Conservation (phyloP, 306 rosid species). For the Pterocarpus santalinus region DNA sequence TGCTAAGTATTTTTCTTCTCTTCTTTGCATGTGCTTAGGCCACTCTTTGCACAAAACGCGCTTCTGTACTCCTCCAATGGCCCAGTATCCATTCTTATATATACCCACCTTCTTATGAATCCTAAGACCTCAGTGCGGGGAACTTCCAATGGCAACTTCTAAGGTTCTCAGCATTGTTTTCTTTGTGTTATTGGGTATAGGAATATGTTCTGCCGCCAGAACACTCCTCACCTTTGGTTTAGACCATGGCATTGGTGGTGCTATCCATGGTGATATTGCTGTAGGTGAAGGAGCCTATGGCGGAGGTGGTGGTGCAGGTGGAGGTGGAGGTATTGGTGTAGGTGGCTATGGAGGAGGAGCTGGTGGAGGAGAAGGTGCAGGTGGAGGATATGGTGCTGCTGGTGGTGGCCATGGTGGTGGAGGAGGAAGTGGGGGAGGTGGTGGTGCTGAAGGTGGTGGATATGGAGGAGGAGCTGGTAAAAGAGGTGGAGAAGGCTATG, state of each 20-base stretch:
- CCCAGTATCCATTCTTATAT: conserved; percentile 42
- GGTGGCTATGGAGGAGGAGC: conserved; percentile 54
- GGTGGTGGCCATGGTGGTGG: conserved; percentile 41
- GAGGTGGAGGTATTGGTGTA: conserved; percentile 50
- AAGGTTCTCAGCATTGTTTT: conserved; percentile 46
- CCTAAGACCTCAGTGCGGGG: conserved; percentile 22
- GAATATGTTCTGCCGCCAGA: conserved; percentile 59
- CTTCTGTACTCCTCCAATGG: conserved; percentile 34
- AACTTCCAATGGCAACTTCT: conserved; percentile 49
- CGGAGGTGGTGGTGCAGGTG: conserved; percentile 42
- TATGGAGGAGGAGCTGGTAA: conserved; percentile 48
- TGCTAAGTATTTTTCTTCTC: background rate
- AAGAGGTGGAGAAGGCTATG: conserved; percentile 45
- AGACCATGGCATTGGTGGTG: conserved; percentile 27
- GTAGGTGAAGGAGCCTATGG: conserved; percentile 43
- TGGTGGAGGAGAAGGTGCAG: conserved; percentile 51
- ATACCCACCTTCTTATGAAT: conserved; percentile 41
- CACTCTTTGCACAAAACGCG: conserved; percentile 37
- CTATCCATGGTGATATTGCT: background rate
- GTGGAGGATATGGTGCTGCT: conserved; percentile 48
- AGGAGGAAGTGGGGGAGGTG: conserved; percentile 37
- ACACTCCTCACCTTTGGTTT: conserved; percentile 41
- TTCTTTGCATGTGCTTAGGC: background rate
- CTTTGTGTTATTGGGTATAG: conserved; percentile 51
- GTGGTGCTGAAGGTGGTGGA: conserved; percentile 49